These are phyloP conservation scores for Drechslerella coelobrocha DNA, from an alignment of 2,329 filamentous ascomycete genomes.

Conservation along the genomic window DNA sequence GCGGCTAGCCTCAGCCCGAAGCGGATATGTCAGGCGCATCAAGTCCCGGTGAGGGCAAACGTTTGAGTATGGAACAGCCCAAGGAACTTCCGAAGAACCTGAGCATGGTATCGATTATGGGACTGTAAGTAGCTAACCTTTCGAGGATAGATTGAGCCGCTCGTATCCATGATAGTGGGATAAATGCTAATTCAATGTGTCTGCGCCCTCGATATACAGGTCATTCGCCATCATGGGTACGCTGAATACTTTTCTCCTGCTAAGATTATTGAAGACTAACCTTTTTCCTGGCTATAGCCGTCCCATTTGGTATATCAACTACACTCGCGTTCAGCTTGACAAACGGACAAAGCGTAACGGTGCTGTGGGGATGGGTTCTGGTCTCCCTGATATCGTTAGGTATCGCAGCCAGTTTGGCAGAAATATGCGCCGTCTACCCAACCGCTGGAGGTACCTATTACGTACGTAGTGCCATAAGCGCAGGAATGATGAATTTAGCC, in stretches of 20 bases:
- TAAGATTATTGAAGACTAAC: background rate
- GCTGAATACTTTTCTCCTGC: background rate
- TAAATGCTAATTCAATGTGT: background rate
- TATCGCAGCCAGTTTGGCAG: slow-evolving; percentile 71
- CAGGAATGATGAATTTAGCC: background rate
- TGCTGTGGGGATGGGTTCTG: slow-evolving; percentile 74
- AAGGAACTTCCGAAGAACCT: slow-evolving; percentile 71
- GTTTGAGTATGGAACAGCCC: slow-evolving; percentile 41
- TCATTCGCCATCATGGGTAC: slow-evolving; percentile 75
- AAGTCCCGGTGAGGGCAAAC: slow-evolving; percentile 38
- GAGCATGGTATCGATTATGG: slow-evolving; percentile 73
- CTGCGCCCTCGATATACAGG: slow-evolving; percentile 56
- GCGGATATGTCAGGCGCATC: slow-evolving; percentile 28
- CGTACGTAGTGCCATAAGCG: slow-evolving; percentile 7
- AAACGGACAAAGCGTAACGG: slow-evolving; percentile 72
- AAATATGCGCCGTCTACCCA: slow-evolving; percentile 73
- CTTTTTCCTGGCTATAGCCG: slow-evolving; percentile 57
- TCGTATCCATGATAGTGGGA: too few species aligned
- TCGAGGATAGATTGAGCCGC: too few species aligned
- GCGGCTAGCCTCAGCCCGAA: background rate
- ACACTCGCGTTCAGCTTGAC: slow-evolving; percentile 73
- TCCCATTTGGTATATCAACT: slow-evolving; percentile 71
- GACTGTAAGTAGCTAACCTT: slow-evolving; percentile 60
- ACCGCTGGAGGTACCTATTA: slow-evolving; percentile 75
- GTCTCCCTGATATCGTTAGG: slow-evolving; percentile 69